Evolutionary conservation across 768 basidiomycete genomes (phyloP), one percentile per base, ranked within the genome.

Genomic region (Mycena alexandri): DNA sequence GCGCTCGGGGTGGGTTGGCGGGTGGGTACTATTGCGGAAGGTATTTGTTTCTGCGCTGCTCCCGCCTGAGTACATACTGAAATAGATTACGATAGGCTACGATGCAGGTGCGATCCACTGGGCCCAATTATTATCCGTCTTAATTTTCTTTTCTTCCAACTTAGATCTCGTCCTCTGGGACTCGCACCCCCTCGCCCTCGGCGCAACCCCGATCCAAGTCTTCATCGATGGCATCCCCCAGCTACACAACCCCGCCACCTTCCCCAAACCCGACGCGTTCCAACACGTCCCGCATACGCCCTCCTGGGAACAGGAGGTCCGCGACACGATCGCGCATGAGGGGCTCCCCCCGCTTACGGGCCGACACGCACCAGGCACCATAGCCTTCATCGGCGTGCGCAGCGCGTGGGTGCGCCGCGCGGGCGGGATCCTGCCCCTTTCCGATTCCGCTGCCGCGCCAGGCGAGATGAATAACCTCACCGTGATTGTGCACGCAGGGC

Each of bases 171-270:
- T 85, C 38, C 74, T 88, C 16, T 93, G 91, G 91, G 90, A 93
- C 65, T 87, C 87, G 5, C 93, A 95, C 76, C 95, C 94, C 0
- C 83, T 96, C 25, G 74, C 86, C 0, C 82, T 95, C 5, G 94
- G 93, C 22, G 90, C 94, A 0, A 94, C 93, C 1, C 94, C 95
- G 0, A 77, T 80, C 5, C 93, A 95, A 72, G 93, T 94, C 0
- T 94, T 86, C 76, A 90, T 95, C 61, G 95, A 96, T 70, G 94
- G 94, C 13, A 91, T 95, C 62, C 75, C 88, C 0, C 95, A 96
- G 75, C 74, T 83, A 19, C 57, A 72, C 6, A 25, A 74, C 3
- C 21, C 80, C 88, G 0, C 65, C 79, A 42, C 76, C 1, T 57
- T 80, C 2, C 58, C 67, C 7, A 93, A 93, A 74, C 84, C 86